Base-by-base conservation (phyloP, 2,329 filamentous ascomycete species). In the Dendrostoma leiphaemia region DNA sequence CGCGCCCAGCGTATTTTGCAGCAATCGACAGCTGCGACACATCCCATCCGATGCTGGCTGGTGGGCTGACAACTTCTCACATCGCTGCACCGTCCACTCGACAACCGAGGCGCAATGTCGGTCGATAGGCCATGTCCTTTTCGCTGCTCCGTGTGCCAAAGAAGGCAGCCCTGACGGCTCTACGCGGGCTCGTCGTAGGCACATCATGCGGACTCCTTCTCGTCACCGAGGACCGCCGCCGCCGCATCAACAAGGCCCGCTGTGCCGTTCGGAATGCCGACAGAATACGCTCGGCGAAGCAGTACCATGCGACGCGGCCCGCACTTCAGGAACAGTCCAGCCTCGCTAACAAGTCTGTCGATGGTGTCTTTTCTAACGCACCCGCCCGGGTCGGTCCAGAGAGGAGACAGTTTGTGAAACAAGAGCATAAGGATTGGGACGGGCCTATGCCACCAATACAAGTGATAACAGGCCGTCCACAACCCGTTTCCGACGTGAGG, bases 141-240 rank as follows among this genome's bases (percentile, higher is more conserved):
- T 60, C 70, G 35, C 68, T 67, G 53, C 64, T 74, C 35, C 72
- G 71, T 57, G 70, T 75, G 45, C 74, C 74, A 50, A 76, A 74
- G 55, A 74, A 74, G 66, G 71, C 71, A 52, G 74, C 73, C 59
- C 63, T 78, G 60, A 73, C 72, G 62, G 69, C 73, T 24, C 68
- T 77, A 47, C 72, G 73, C 34, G 70, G 72, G 29, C 68, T 78
- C 44, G 70, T 74, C 28, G 61, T 76, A 9, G 75, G 75, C 54
- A 78, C 75, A 1, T 74, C 74, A 4, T 77, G 73, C 64, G 72
- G 73, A 21, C 62, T 77, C 40, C 71, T 70, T 28, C 59, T 77
- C 37, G 57, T 77, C 51, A 69, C 69, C 51, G 75, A 77, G 59
- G 74, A 77, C 61, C 74, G 74, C 24, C 70, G 74, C 41, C 70